Evolutionary conservation across 2,329 filamentous ascomycete genomes (phyloP), one percentile per base, ranked within the genome.

Genomic region (Lojkania enalia): DNA sequence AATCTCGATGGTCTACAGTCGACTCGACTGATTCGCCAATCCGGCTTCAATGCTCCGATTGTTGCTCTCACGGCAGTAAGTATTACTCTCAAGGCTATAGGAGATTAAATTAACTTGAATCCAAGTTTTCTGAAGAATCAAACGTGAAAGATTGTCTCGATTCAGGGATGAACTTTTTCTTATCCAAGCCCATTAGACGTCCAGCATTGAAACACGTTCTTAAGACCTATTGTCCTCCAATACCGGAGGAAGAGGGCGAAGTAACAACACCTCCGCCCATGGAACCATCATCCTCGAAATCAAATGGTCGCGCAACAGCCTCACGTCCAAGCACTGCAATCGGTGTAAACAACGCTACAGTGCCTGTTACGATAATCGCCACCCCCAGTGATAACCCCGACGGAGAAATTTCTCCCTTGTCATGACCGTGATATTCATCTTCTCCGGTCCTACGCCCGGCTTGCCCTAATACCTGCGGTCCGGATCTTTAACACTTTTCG

Each of bases 91-190:
- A 7, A 5, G 19, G 21, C 20, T 18, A 9, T 11, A 25, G 14
- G 15, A 23, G 13, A 18, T 27, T 35, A 5, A 9, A 13, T 20
- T 35, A 27, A 35, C 2, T n/a, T 5, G 6, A 3, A 2, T 23
- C 2, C 18, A 39, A 2, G n/a, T n/a, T n/a, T n/a, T n/a, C n/a
- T n/a, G n/a, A n/a, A n/a, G n/a, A n/a, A n/a, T n/a, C 15, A 25
- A 45, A 48, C 39, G 21, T 39, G 4, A 62, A 72, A 48, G 71
- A 76, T 52, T 78, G 76, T 67, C 86, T 94, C 67, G 89, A 92
- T 48, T 90, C 85, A 1, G 91, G 91, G 43, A 96, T 96, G 90
- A 83, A 96, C 61, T 90, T 90, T 73, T 96, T 96, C 68, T 76
- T 96, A 20, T 78, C 77, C 30, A 85, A 85, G 66, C 82, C 82